phyloP scores from a whole-genome alignment of 2,329 filamentous ascomycete species.

The Huntiella omanensis region DNA sequence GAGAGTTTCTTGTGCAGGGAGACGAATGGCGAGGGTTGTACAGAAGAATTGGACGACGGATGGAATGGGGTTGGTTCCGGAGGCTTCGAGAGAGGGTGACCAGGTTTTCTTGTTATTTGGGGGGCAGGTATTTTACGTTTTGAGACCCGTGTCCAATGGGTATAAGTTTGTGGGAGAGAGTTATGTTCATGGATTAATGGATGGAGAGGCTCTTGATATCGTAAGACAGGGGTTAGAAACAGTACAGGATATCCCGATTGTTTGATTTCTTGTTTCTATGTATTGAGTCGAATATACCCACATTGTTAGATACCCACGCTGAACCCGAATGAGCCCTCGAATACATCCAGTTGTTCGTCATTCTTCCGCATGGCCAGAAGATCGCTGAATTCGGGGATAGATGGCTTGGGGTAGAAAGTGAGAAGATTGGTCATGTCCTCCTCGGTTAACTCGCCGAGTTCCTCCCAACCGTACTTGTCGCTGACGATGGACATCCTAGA shows the following conservation, averaged over 20 bases:
- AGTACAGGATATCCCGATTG: constrained; percentile 10
- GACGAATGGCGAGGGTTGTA: constrained; percentile 11
- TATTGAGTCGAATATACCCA: not conserved
- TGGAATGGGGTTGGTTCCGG: constrained; percentile 12
- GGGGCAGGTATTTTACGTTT: constrained; percentile 13
- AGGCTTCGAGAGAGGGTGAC: constrained; percentile 12
- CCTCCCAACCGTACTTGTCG: constrained; percentile 67
- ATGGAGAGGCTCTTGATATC: constrained; percentile 14
- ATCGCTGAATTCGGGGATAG: constrained; percentile 36
- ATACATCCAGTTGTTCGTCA: constrained; percentile 30
- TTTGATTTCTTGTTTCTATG: not conserved
- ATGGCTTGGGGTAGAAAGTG: constrained; percentile 43
- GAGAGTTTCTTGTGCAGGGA: constrained; percentile 11
- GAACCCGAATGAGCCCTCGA: constrained; percentile 41
- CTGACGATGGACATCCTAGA: constrained; percentile 79
- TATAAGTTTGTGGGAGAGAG: constrained; percentile 15
- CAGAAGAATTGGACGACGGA: constrained; percentile 12
- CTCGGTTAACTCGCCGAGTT: constrained; percentile 65
- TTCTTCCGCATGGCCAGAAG: constrained; percentile 34
- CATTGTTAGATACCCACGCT: constrained; percentile 25
- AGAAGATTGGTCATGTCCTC: constrained; percentile 73
- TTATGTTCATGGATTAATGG: constrained; percentile 16
- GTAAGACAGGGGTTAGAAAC: constrained; percentile 10
- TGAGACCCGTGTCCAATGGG: constrained; percentile 11
- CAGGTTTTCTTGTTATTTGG: constrained; percentile 13